Percentiles rank a stretch among this genome's conserved stretches.
phyloP scores from a whole-genome alignment of 169 alveolate genomes.

The Plasmodium gonderi region DNA sequence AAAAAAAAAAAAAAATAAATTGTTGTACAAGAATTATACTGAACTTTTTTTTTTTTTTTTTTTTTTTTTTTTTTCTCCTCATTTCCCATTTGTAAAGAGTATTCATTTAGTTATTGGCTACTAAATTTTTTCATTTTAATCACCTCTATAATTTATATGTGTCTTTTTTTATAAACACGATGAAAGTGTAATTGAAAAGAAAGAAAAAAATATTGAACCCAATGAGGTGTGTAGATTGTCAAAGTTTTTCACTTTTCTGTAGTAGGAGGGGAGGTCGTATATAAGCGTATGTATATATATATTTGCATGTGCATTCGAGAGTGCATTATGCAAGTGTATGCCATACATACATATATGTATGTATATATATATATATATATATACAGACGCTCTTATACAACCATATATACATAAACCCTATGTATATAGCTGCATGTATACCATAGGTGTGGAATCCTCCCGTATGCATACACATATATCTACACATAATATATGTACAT shows the following conservation, averaged over 20 bases:
- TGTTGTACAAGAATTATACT: background rate
- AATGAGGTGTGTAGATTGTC: background rate
- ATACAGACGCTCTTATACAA: background rate
- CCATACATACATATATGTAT: background rate
- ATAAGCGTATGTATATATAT: background rate
- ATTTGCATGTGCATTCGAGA: background rate
- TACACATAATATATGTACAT: too few species aligned
- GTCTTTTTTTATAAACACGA: background rate
- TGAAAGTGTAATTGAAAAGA: background rate
- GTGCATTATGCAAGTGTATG: too few species aligned
- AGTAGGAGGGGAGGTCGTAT: background rate
- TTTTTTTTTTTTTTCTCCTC: too few species aligned
- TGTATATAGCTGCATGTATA: background rate
- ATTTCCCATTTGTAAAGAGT: background rate
- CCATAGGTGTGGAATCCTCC: too few species aligned
- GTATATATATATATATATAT: background rate
- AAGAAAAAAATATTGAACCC: background rate
- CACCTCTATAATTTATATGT: background rate
- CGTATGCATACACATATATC: too few species aligned
- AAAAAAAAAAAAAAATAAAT: background rate
- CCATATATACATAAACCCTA: background rate
- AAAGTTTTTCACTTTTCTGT: background rate
- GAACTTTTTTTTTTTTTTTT: background rate
- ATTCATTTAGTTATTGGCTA: slow-evolving; percentile 1
- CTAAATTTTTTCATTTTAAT: background rate